phyloP scores from a whole-genome alignment of 441 rosid species.

The Arabidopsis lyrata region DNA sequence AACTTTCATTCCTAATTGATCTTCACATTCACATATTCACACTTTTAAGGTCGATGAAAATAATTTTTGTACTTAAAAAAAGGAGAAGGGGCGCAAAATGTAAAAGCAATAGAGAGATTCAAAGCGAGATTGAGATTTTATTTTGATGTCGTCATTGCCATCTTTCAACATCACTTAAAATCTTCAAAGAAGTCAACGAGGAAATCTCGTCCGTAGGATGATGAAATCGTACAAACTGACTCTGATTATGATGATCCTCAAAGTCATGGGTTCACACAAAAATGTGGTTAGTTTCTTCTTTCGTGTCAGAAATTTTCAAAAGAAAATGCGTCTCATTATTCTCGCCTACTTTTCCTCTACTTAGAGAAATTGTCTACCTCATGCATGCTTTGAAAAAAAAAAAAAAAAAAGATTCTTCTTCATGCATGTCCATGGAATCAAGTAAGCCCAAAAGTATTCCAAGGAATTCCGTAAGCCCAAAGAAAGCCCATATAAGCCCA shows the following conservation, averaged over 20 bases:
- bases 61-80: not conserved
- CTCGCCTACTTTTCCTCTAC: not conserved
- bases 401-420: no score
- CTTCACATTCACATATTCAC: not conserved
- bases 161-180: constrained; percentile 37
- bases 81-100: constrained; percentile 21
- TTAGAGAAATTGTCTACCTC: not conserved
- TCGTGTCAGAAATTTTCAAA: constrained; percentile 21
- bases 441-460: no score
- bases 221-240: constrained; percentile 25
- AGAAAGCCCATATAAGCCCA: constrained; percentile 35
- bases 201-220: constrained; percentile 40
- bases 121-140: constrained; percentile 12
- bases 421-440: not conserved
- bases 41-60: not conserved
- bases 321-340: constrained; percentile 6
- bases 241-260: constrained; percentile 18
- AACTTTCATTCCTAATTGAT: not conserved
- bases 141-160: constrained; percentile 38
- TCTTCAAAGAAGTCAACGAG: constrained; percentile 38
- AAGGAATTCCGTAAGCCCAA: not conserved
- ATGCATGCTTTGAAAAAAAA: no score
- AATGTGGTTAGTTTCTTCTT: not conserved
- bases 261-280: constrained; percentile 42
- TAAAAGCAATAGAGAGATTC: constrained; percentile 41